A percentile compares a stretch with the other conserved stretches of the same genome.
These are phyloP conservation scores for Saturnispora kantuleensis DNA, from an alignment of 805 yeast species.

Conservation along the genomic window DNA sequence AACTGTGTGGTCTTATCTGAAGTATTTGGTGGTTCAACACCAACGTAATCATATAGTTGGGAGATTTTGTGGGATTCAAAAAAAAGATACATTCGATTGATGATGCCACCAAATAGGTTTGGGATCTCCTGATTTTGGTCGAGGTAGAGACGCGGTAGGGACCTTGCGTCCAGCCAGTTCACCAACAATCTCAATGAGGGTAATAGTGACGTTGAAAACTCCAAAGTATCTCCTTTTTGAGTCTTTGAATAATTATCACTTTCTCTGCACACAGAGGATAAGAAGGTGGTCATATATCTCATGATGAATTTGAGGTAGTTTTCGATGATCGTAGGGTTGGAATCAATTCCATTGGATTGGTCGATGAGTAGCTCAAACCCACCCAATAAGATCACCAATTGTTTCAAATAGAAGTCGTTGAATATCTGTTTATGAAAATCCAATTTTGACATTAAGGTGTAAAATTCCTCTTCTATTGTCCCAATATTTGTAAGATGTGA, in stretches of 20 bases:
- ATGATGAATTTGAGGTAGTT: constrained; percentile 33
- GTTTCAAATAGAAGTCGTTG: constrained; percentile 28
- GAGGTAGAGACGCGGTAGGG: constrained; percentile 28
- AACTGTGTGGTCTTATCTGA: constrained; percentile 1
- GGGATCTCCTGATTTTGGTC: constrained; percentile 13
- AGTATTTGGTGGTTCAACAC: neutral
- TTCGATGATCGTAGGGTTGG: constrained; percentile 18
- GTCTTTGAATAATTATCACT: neutral
- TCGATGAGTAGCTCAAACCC: constrained; percentile 29
- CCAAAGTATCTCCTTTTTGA: constrained; percentile 3
- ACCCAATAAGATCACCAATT: constrained; percentile 30
- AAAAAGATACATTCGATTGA: constrained; percentile 4
- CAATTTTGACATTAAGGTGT: constrained; percentile 17
- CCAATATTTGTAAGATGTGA: constrained; percentile 19
- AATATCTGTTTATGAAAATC: constrained; percentile 27
- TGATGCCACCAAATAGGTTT: constrained; percentile 1
- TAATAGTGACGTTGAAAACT: constrained; percentile 21
- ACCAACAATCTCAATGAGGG: constrained; percentile 40
- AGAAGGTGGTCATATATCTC: constrained; percentile 29
- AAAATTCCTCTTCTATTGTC: constrained; percentile 26
- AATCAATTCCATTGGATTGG: constrained; percentile 18
- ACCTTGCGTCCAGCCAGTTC: constrained; percentile 49
- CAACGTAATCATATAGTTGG: constrained; percentile 5
- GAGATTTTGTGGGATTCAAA: constrained; percentile 5
- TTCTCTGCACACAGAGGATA: constrained; percentile 8